Percentiles rank a stretch among this genome's conserved stretches.
Conservation (phyloP, 257 asterid species). For the Solanum virginianum region DNA sequence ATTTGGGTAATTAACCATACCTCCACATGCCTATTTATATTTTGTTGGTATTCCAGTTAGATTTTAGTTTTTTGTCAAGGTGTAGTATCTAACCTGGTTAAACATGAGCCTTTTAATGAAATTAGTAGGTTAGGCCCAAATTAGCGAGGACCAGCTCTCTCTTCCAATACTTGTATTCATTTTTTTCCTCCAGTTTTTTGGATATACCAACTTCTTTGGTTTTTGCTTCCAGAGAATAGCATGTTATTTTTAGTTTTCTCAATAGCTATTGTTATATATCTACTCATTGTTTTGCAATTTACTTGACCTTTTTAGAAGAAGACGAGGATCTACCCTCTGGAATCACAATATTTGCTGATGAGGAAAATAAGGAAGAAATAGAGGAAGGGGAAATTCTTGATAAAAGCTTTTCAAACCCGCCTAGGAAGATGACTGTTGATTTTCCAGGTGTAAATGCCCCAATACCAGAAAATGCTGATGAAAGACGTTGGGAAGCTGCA, state of each 20-base stretch:
- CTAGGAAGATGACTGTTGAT: constrained; percentile 51
- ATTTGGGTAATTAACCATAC: constrained; percentile 48
- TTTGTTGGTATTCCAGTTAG: not conserved
- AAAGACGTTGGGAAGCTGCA: constrained; percentile 52
- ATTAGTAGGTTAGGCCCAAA: not conserved
- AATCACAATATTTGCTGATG: constrained; percentile 79
- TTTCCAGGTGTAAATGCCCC: constrained; percentile 96
- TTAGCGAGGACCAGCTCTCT: not conserved
- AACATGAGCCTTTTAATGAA: not conserved
- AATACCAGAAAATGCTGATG: constrained; percentile 69
- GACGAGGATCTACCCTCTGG: constrained; percentile 79
- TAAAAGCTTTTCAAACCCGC: constrained; percentile 15
- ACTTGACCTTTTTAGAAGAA: constrained; percentile 30
- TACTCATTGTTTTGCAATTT: not conserved
- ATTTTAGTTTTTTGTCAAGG: not conserved
- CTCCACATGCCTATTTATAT: not conserved
- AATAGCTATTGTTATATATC: not conserved
- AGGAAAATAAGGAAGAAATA: constrained; percentile 27
- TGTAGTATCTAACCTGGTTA: not conserved
- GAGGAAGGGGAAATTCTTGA: constrained; percentile 75
- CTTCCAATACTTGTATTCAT: not conserved
- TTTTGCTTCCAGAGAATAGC: not conserved
- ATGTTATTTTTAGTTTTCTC: not conserved
- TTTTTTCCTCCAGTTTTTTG: not conserved
- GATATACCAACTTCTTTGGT: not conserved